phyloP scores from a whole-genome alignment of 768 basidiomycete species.

The Podaxis sp. region DNA sequence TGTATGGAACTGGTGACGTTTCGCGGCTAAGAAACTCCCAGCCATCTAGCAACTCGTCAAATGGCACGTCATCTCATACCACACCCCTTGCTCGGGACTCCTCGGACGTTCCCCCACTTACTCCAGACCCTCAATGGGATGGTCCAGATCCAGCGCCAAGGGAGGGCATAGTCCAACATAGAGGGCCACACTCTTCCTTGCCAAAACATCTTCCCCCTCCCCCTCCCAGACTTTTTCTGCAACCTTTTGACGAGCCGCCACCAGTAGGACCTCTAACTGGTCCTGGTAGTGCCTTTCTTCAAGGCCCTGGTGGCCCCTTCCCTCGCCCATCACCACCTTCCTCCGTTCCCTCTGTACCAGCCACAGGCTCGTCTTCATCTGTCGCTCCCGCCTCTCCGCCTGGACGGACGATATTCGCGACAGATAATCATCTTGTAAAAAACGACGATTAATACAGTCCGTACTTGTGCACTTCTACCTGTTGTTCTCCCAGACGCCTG shows the following conservation, averaged over 20 bases:
- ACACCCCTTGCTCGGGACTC: constrained; percentile 13
- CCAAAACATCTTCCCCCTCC: constrained; percentile 16
- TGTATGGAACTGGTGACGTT: constrained; percentile 13
- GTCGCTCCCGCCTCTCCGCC: constrained; percentile 39
- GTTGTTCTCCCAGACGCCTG: neutral
- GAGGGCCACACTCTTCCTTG: constrained; percentile 14
- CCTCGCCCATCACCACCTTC: constrained; percentile 24
- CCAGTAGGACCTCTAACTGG: constrained; percentile 41
- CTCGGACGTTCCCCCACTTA: constrained; percentile 10
- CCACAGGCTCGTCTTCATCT: constrained; percentile 6
- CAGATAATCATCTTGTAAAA: neutral
- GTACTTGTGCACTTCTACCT: neutral
- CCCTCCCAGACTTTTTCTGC: neutral
- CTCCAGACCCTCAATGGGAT: neutral
- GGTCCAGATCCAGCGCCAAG: neutral
- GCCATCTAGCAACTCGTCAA: neutral
- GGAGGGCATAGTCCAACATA: neutral
- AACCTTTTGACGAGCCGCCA: constrained; percentile 18
- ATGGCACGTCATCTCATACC: constrained; percentile 10
- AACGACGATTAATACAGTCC: neutral
- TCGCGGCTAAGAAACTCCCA: constrained; percentile 8
- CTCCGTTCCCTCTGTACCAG: neutral
- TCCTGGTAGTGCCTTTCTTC: constrained; percentile 50
- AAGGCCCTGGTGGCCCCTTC: constrained; percentile 42
- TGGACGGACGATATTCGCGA: constrained; percentile 64